Evolutionary conservation across 1,284 basidiomycete species (phyloP).

Genomic region (Abortiporus biennis): DNA sequence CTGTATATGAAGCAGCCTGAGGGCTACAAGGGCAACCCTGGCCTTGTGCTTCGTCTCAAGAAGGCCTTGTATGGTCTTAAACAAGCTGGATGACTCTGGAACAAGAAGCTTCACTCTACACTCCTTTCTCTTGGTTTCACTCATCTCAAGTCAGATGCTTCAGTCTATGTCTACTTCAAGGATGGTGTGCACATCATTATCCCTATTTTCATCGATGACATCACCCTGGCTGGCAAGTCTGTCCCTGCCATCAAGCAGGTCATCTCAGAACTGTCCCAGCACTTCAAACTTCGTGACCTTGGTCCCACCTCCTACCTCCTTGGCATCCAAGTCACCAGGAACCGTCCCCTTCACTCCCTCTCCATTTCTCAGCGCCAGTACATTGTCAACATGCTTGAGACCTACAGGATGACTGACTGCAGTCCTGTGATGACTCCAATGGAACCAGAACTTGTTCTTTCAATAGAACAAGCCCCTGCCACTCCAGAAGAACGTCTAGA

Average conservation of each 20-base stretch:
- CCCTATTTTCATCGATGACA: slow-evolving; percentile 20
- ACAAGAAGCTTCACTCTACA: slow-evolving; percentile 18
- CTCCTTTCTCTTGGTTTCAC: slow-evolving; percentile 13
- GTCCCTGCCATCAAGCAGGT: slow-evolving; percentile 6
- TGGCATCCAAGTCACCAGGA: slow-evolving; percentile 19
- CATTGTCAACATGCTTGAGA: neutral
- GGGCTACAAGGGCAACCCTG: slow-evolving; percentile 13
- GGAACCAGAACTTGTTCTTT: slow-evolving; percentile 6
- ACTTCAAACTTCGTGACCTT: slow-evolving; percentile 18
- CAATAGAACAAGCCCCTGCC: too few relatives aligned
- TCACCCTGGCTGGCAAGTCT: slow-evolving; percentile 10
- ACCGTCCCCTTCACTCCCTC: slow-evolving; percentile 9
- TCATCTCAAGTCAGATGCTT: slow-evolving; percentile 1
- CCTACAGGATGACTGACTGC: slow-evolving; percentile 1
- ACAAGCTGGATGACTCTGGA: slow-evolving; percentile 30
- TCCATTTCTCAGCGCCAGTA: slow-evolving; percentile 1
- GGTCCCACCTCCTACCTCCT: slow-evolving; percentile 17
- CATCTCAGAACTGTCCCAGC: slow-evolving; percentile 10
- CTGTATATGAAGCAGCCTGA: slow-evolving; percentile 28
- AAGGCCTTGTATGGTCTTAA: slow-evolving; percentile 30
- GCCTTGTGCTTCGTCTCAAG: slow-evolving; percentile 13
- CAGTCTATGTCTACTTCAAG: slow-evolving; percentile 3
- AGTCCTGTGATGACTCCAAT: slow-evolving; percentile 10
- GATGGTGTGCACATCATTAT: slow-evolving; percentile 12
- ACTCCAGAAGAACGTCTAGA: too few relatives aligned